A percentile compares a stretch with the other conserved stretches of the same genome.
These are phyloP conservation scores for Marsdenia floribunda DNA, from an alignment of 257 asterid species.

Conservation along the genomic window DNA sequence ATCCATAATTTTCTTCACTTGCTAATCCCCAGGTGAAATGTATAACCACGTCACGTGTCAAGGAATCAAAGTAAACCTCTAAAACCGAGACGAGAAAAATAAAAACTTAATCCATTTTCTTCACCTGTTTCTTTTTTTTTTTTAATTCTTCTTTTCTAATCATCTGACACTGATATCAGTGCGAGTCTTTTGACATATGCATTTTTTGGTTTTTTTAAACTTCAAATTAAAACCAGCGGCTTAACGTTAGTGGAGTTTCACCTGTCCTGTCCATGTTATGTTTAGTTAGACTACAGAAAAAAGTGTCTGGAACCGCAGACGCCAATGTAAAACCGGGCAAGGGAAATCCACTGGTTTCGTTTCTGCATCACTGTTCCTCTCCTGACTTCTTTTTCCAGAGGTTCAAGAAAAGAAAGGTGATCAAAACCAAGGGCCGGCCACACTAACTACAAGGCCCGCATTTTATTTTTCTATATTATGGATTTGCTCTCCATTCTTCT, in stretches of 20 bases:
- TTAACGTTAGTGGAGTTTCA: neutral
- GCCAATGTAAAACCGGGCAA: neutral
- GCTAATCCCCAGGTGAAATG: neutral
- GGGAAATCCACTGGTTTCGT: constrained; percentile 28
- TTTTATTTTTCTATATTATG: neutral
- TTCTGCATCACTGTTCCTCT: neutral
- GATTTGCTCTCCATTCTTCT: no score
- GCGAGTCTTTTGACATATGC: neutral
- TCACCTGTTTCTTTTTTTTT: no score
- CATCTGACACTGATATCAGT: neutral
- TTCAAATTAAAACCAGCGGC: constrained; percentile 7
- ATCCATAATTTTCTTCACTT: neutral
- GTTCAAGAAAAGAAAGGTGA: constrained; percentile 15
- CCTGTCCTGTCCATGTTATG: neutral
- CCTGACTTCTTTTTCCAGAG: constrained; percentile 5
- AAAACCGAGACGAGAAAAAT: neutral
- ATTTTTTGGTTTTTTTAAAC: no score
- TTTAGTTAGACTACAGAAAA: neutral
- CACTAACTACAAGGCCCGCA: constrained; percentile 6
- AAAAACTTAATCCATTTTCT: neutral
- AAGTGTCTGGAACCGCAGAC: neutral
- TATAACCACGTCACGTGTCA: neutral
- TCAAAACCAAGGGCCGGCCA: constrained; percentile 41
- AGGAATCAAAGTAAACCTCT: neutral
- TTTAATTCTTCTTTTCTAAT: no score